phyloP scores from a whole-genome alignment of 73 alveolate species.

The Urostyla sp. region DNA sequence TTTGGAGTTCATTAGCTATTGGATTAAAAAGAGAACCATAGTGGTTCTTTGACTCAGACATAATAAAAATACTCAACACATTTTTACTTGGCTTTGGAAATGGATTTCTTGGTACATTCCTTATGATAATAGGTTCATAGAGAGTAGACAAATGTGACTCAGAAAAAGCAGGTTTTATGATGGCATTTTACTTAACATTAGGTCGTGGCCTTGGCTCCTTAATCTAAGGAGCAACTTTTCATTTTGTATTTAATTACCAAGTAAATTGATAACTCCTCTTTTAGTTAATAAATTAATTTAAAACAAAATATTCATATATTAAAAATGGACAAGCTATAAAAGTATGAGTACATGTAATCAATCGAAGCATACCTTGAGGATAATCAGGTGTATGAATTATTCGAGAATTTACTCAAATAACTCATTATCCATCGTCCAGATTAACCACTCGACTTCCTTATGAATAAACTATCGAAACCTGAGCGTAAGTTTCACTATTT shows the following conservation, averaged over 20 bases:
- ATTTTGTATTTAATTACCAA: no score
- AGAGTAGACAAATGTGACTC: constrained; percentile 27
- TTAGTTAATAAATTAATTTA: no score
- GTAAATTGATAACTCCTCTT: no score
- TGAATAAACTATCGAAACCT: constrained; percentile 76
- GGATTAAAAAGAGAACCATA: constrained; percentile 31
- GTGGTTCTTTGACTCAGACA: constrained; percentile 37
- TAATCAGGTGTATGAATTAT: constrained; percentile 89
- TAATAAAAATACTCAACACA: constrained; percentile 56
- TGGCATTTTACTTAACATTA: constrained; percentile 46
- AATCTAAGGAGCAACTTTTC: constrained; percentile 25
- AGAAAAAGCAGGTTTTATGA: constrained; percentile 58
- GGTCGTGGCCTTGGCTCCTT: constrained; percentile 53
- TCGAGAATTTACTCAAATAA: constrained; percentile 88
- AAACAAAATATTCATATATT: not conserved
- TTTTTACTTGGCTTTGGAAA: constrained; percentile 40
- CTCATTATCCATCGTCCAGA: constrained; percentile 92
- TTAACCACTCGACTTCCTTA: constrained; percentile 91
- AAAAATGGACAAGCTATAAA: constrained; percentile 63
- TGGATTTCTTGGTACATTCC: constrained; percentile 45
- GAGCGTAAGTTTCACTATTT: constrained; percentile 33
- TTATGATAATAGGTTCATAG: constrained; percentile 57
- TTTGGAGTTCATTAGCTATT: constrained; percentile 33
- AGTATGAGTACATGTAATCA: constrained; percentile 79
- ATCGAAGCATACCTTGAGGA: constrained; percentile 92